phyloP scores from a whole-genome alignment of 495 filamentous ascomycete genomes.

The Parmelia sp. region DNA sequence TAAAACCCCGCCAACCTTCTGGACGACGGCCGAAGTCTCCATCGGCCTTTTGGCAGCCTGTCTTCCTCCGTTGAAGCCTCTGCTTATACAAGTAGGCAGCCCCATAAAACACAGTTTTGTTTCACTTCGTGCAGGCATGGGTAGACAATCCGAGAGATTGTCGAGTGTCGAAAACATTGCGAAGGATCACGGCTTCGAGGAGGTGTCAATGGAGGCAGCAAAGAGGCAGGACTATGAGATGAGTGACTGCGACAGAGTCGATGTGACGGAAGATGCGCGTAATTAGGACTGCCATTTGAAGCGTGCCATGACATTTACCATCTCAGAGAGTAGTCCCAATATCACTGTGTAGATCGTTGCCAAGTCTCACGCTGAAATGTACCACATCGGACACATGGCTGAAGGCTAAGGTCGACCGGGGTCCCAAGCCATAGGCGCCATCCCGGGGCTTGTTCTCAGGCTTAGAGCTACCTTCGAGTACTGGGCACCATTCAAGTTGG shows the following conservation, averaged over 20 bases:
- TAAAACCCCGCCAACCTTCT: slow-evolving; percentile 6
- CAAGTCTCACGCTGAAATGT: no score
- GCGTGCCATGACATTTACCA: neutral
- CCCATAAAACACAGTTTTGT: neutral
- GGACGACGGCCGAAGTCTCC: slow-evolving; percentile 18
- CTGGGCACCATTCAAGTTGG: no score
- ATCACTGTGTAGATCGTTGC: neutral
- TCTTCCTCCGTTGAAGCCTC: slow-evolving; percentile 10
- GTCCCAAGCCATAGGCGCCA: no score
- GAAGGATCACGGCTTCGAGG: neutral
- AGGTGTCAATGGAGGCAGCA: neutral
- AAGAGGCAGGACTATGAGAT: neutral
- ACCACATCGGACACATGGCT: no score
- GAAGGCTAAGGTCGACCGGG: no score
- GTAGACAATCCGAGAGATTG: neutral
- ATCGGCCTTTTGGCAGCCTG: slow-evolving; percentile 17
- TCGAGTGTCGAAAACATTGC: neutral
- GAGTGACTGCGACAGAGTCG: neutral
- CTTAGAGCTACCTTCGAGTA: no score
- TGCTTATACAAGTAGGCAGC: neutral
- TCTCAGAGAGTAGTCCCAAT: neutral
- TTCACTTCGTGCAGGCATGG: neutral
- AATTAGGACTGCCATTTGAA: neutral
- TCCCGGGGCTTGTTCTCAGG: no score
- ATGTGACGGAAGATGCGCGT: neutral